Evolutionary conservation across 371 early-diverging fungal species (phyloP).

Genomic region (Rhizomucor pusillus): DNA sequence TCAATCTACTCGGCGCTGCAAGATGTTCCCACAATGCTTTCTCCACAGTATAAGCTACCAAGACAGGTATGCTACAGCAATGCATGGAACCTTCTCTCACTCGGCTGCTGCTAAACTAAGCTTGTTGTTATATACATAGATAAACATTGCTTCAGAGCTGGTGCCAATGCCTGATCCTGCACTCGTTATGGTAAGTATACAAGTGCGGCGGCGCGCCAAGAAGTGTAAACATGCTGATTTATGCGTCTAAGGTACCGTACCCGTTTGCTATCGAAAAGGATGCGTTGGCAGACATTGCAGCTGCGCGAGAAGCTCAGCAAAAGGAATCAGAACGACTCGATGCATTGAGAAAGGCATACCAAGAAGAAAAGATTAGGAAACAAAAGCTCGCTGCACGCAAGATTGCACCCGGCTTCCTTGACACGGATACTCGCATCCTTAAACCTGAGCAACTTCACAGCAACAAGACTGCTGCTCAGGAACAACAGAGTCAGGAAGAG

Average conservation of each 20-base stretch:
- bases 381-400: slow-evolving; percentile 51
- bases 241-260: slow-evolving; percentile 21
- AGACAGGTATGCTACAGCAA: slow-evolving; percentile 34
- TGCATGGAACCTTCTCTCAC: not conserved
- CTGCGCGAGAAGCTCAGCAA: slow-evolving; percentile 18
- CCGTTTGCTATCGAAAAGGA: slow-evolving; percentile 45
- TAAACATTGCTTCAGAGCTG: slow-evolving; percentile 32
- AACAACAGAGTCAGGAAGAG: not conserved
- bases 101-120: not conserved
- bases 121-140: slow-evolving; percentile 11
- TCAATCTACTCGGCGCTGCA: slow-evolving; percentile 49
- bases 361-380: slow-evolving; percentile 33
- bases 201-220: not conserved
- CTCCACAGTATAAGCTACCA: slow-evolving; percentile 47
- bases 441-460: slow-evolving; percentile 33
- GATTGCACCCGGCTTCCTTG: slow-evolving; percentile 58
- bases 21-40: slow-evolving; percentile 53
- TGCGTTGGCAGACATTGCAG: slow-evolving; percentile 30
- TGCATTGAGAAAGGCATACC: slow-evolving; percentile 26
- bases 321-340: slow-evolving; percentile 17
- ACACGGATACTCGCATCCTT: slow-evolving; percentile 52
- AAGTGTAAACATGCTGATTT: not conserved
- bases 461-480: not conserved
- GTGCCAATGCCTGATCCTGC: slow-evolving; percentile 35
- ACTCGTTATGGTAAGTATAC: slow-evolving; percentile 27